These are phyloP conservation scores for Kregervanrija delftensis DNA, from an alignment of 805 yeast species.

Conservation along the genomic window DNA sequence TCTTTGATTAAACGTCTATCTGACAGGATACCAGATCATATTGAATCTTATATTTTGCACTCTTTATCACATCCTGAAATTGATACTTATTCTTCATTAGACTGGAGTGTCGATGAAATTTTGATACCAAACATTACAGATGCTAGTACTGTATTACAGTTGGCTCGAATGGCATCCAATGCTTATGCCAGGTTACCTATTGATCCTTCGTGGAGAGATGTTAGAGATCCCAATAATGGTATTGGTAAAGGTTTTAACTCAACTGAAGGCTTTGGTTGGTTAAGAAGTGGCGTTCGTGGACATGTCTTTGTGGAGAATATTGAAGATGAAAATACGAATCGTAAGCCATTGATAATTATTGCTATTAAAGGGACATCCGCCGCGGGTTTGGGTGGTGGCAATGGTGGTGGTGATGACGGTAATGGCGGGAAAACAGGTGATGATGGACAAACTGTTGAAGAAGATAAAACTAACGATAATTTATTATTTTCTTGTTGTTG, in stretches of 20 bases:
- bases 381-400: conserved; percentile 49
- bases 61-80: conserved; percentile 34
- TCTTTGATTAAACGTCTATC: conserved; percentile 30
- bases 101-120: conserved; percentile 54
- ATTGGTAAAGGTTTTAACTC: conserved; percentile 35
- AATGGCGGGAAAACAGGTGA: conserved; percentile 32
- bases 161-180: conserved; percentile 84
- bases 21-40: conserved; percentile 49
- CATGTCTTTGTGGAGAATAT: conserved; percentile 65
- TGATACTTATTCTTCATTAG: conserved; percentile 38
- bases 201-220: conserved; percentile 82
- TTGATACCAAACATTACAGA: conserved; percentile 72
- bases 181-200: conserved; percentile 79
- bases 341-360: conserved; percentile 47
- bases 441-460: conserved; percentile 59
- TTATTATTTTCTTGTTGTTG: conserved; percentile 91
- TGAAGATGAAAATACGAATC: conserved; percentile 35
- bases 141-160: conserved; percentile 58
- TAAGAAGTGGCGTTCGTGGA: conserved; percentile 77
- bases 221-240: conserved; percentile 12
- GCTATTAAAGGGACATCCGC: conserved; percentile 92
- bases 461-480: conserved; percentile 84
- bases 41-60: conserved; percentile 59
- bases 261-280: conserved; percentile 78
- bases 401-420: conserved; percentile 33